These are phyloP conservation scores for Rhodocollybia butyracea DNA, from an alignment of 768 basidiomycete species.

Conservation along the genomic window DNA sequence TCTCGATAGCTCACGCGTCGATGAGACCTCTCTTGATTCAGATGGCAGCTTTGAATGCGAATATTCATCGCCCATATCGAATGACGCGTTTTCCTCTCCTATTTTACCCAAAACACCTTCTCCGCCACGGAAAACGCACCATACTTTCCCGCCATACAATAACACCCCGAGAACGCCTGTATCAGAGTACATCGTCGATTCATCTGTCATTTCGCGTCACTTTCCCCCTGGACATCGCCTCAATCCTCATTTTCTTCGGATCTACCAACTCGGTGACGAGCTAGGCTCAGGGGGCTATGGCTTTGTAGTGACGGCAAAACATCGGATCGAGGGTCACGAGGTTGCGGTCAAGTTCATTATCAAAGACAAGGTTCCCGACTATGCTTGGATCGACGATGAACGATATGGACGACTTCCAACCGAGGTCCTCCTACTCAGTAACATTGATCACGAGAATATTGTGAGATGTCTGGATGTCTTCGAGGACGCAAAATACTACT, in stretches of 20 bases:
- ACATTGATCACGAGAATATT: conserved; percentile 76
- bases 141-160: conserved; percentile 4
- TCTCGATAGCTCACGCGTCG: conserved; percentile 2
- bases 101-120: background rate
- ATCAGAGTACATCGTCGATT: conserved; percentile 17
- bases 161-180: background rate
- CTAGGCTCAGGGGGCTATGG: conserved; percentile 93
- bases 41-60: background rate
- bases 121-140: conserved; percentile 3
- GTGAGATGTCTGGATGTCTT: conserved; percentile 82
- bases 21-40: background rate
- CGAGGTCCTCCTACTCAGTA: conserved; percentile 75
- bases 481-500: conserved; percentile 82
- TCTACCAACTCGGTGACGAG: conserved; percentile 67
- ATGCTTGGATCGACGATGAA: conserved; percentile 64
- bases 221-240: conserved; percentile 65
- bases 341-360: conserved; percentile 96
- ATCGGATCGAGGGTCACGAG: conserved; percentile 56
- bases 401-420: conserved; percentile 65
- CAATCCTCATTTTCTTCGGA: conserved; percentile 53
- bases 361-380: conserved; percentile 64
- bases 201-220: conserved; percentile 36
- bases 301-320: conserved; percentile 86
- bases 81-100: conserved; percentile 6
- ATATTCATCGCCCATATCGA: background rate